Base-by-base conservation (phyloP, 1,284 basidiomycete species). In the Tilletia setariae region DNA sequence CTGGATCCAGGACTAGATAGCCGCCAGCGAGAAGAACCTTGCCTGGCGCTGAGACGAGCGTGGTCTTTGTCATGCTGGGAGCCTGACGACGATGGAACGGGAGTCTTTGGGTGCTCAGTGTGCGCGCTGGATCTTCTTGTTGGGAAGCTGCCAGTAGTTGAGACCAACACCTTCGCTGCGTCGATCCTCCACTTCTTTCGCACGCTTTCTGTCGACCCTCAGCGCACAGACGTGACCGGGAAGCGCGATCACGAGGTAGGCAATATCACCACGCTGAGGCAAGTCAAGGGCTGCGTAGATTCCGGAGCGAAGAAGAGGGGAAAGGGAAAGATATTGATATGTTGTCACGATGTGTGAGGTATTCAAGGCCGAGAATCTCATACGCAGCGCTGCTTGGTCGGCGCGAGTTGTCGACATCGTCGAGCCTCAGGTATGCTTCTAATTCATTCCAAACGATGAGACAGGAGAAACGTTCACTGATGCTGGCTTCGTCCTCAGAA, bases 31-130 rank as follows among this genome's bases (percentile, higher is more conserved):
- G 83, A 70, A 98, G 88, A 67, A 97, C 94, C 84, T 98, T 98
- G 74, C 95, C 96, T 2, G 95, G 92, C 0, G 94, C 89, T 30
- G 94, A 97, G 66, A 96, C 88, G 69, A 91, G 56, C 13, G 56
- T 61, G 30, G 7, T 19, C 21, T 49, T 23, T 23, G 51, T 56
- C 51, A 19, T 56, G 11, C 51, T 56, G 7, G 25, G n/a, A 15
- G 19, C n/a, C 56, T 8, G 56, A 32, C 35, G 51, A 56, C 3
- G 46, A 23, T 49, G 16, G n/a, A n/a, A n/a, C n/a, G n/a, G n/a
- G n/a, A n/a, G n/a, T n/a, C n/a, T n/a, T n/a, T n/a, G n/a, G n/a
- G n/a, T n/a, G n/a, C n/a, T 40, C 35, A 11, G 35, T 4, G 6
- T 6, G 35, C 35, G 35, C 35, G 23, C 9, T 9, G 53, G 30